Conservation (phyloP, 2,329 filamentous ascomycete species). For the Cladosporium colombiae region DNA sequence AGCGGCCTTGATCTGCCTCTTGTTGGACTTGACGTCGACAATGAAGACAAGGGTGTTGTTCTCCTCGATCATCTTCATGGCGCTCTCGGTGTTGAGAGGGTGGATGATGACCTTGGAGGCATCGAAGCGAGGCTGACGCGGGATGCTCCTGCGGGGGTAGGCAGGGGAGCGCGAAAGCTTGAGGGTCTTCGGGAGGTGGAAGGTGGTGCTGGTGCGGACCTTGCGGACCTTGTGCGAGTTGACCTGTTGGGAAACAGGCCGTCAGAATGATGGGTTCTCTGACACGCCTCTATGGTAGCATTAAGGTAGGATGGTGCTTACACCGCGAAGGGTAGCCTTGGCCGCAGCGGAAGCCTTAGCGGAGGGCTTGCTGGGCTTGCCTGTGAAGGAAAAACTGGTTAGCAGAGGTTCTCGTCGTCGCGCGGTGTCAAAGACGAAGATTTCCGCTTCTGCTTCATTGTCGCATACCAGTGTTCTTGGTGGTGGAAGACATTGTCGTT, state of each 20-base stretch:
- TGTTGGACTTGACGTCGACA: constrained; percentile 77
- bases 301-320: constrained; percentile 58
- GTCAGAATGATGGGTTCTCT: constrained; percentile 54
- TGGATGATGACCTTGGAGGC: constrained; percentile 97
- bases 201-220: constrained; percentile 87
- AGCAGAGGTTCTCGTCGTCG: constrained; percentile 28
- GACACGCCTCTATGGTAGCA: constrained; percentile 48
- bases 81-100: constrained; percentile 98
- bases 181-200: constrained; percentile 98
- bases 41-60: constrained; percentile 83
- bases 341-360: constrained; percentile 86
- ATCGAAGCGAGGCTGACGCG: constrained; percentile 87
- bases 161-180: constrained; percentile 86
- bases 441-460: not conserved
- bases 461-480: constrained; percentile 18
- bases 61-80: constrained; percentile 99
- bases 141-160: constrained; percentile 95
- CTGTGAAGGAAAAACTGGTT: constrained; percentile 35
- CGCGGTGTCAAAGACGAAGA: not conserved
- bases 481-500: constrained; percentile 16
- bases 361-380: constrained; percentile 60
- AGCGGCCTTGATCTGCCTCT: constrained; percentile 97
- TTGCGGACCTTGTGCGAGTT: constrained; percentile 87
- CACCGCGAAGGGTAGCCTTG: constrained; percentile 94
- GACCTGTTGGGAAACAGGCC: constrained; percentile 56